Evolutionary conservation across 2,329 filamentous ascomycete species (phyloP).

Genomic region (Penicillium decumbens): DNA sequence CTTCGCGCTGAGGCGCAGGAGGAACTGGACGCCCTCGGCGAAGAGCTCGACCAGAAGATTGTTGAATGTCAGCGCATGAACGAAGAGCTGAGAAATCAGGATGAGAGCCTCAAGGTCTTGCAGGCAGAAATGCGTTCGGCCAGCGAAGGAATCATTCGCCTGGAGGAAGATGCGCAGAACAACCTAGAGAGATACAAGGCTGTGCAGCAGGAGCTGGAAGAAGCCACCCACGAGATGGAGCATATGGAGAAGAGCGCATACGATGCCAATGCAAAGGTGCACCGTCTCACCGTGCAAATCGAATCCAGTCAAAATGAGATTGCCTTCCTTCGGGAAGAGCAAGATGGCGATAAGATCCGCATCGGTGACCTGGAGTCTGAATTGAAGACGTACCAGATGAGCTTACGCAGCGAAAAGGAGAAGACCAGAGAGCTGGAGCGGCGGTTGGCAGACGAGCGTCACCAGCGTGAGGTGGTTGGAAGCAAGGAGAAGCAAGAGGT

Average conservation of each 20-base stretch:
- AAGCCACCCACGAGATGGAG: slow-evolving; percentile 82
- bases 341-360: slow-evolving; percentile 95
- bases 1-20: slow-evolving; percentile 56
- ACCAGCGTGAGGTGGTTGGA: slow-evolving; percentile 80
- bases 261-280: slow-evolving; percentile 81
- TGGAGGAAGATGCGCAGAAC: slow-evolving; percentile 83
- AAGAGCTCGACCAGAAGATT: slow-evolving; percentile 67
- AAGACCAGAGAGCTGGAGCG: slow-evolving; percentile 66
- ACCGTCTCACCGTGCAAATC: slow-evolving; percentile 81
- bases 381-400: slow-evolving; percentile 72
- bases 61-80: slow-evolving; percentile 66
- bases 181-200: slow-evolving; percentile 74
- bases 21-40: slow-evolving; percentile 54
- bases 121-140: slow-evolving; percentile 91
- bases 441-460: slow-evolving; percentile 71
- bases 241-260: slow-evolving; percentile 76
- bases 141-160: slow-evolving; percentile 75
- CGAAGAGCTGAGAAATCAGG: slow-evolving; percentile 67
- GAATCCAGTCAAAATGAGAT: slow-evolving; percentile 92
- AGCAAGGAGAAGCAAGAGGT: slow-evolving; percentile 91
- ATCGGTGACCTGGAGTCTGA: slow-evolving; percentile 89
- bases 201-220: slow-evolving; percentile 74
- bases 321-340: slow-evolving; percentile 90
- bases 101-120: slow-evolving; percentile 84
- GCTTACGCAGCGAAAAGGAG: slow-evolving; percentile 79